Conservation (phyloP, 106 monocot genomes). For the Allium fistulosum region DNA sequence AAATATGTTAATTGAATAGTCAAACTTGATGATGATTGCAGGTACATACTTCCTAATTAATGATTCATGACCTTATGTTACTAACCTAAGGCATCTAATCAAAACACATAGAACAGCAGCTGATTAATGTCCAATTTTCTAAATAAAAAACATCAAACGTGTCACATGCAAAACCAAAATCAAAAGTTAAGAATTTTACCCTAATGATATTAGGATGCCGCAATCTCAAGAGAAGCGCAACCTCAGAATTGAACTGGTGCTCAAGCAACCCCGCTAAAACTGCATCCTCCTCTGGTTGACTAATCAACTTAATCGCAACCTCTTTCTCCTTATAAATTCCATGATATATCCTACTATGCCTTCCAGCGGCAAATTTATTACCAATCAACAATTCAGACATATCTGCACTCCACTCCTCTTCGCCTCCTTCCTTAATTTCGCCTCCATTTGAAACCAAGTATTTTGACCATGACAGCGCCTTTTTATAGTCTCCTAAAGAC, state of each 20-base stretch:
- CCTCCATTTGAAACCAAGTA: slow-evolving; percentile 78
- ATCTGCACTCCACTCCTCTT: slow-evolving; percentile 92
- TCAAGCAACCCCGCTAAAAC: slow-evolving; percentile 49
- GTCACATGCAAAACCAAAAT: background rate
- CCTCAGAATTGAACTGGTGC: slow-evolving; percentile 80
- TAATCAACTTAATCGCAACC: slow-evolving; percentile 89
- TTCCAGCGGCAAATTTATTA: slow-evolving; percentile 71
- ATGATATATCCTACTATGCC: slow-evolving; percentile 84
- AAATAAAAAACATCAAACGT: no score
- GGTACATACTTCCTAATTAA: no score
- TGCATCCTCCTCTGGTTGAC: slow-evolving; percentile 85
- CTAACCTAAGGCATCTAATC: no score
- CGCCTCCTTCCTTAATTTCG: slow-evolving; percentile 54
- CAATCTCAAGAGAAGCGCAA: slow-evolving; percentile 55
- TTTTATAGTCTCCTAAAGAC: slow-evolving; percentile 75
- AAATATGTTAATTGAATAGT: no score
- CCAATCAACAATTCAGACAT: slow-evolving; percentile 87
- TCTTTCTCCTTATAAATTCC: slow-evolving; percentile 73
- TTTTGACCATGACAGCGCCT: slow-evolving; percentile 85
- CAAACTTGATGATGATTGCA: no score
- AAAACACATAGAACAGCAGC: no score
- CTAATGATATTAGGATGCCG: slow-evolving; percentile 83
- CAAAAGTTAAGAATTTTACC: slow-evolving; percentile 19
- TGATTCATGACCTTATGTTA: no score
- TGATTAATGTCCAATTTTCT: no score